These are phyloP conservation scores for Apiotrichum domesticum DNA, from an alignment of 1,284 basidiomycete species.

Conservation along the genomic window DNA sequence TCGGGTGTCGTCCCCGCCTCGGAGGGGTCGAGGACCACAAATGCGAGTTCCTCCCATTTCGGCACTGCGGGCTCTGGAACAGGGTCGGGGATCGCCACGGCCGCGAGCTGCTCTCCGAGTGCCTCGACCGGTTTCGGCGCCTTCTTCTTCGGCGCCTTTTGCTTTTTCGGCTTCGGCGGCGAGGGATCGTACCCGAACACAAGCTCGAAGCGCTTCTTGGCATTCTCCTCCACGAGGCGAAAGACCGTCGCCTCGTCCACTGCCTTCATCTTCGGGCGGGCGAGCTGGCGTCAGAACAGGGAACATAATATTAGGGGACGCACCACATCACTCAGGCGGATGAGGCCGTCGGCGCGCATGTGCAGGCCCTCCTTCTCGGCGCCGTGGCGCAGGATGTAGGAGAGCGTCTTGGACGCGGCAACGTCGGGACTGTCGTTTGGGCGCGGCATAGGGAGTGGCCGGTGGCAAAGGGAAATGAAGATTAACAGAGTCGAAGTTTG, in stretches of 20 bases:
- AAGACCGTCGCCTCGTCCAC: constrained; percentile 59
- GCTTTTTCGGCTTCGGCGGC: constrained; percentile 31
- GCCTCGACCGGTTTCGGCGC: constrained; percentile 4
- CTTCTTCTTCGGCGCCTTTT: constrained; percentile 20
- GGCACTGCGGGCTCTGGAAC: not conserved
- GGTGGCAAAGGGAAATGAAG: not conserved
- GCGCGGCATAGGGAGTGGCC: constrained; percentile 29
- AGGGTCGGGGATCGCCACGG: not conserved
- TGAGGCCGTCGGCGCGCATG: constrained; percentile 73
- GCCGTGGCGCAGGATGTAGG: constrained; percentile 79
- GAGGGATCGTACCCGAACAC: constrained; percentile 54
- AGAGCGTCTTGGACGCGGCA: constrained; percentile 66
- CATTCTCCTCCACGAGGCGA: constrained; percentile 65
- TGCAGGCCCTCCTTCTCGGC: constrained; percentile 65
- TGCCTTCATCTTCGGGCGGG: constrained; percentile 53
- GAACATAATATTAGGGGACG: constrained; percentile 37
- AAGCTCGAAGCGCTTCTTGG: constrained; percentile 71
- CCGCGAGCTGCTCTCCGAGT: not conserved
- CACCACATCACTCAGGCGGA: constrained; percentile 67
- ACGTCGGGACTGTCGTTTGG: constrained; percentile 49
- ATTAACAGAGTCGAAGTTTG: no score
- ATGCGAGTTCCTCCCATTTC: constrained; percentile 25
- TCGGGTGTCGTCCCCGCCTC: not conserved
- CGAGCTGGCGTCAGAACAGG: constrained; percentile 47
- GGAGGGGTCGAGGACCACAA: constrained; percentile 20